phyloP scores from a whole-genome alignment of 768 basidiomycete species.

The Aureoboletus auriporus region DNA sequence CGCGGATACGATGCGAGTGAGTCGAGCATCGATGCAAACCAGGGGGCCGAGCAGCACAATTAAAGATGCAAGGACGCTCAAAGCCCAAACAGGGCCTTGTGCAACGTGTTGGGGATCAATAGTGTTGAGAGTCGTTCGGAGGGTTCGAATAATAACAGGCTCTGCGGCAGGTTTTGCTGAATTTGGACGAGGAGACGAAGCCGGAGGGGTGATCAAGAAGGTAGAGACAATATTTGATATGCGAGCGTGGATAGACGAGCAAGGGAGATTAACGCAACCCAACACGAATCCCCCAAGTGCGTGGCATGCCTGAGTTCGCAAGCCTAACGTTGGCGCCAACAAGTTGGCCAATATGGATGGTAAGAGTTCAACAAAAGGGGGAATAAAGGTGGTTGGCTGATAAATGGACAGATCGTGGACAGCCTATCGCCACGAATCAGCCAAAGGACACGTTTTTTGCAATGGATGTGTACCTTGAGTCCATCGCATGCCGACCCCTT shows the following conservation, averaged over 20 bases:
- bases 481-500: constrained; percentile 79
- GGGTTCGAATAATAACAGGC: constrained; percentile 55
- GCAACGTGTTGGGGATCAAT: constrained; percentile 57
- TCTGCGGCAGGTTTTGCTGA: constrained; percentile 38
- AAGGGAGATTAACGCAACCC: constrained; percentile 47
- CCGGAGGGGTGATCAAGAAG: constrained; percentile 41
- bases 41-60: constrained; percentile 62
- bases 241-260: constrained; percentile 45
- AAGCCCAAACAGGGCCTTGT: constrained; percentile 76
- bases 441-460: constrained; percentile 2
- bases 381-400: constrained; percentile 65
- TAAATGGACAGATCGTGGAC: constrained; percentile 64
- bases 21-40: constrained; percentile 41
- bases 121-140: constrained; percentile 57
- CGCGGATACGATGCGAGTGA: constrained; percentile 44
- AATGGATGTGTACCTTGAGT: constrained; percentile 51
- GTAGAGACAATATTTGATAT: constrained; percentile 47
- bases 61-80: constrained; percentile 61
- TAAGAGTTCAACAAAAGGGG: constrained; percentile 56
- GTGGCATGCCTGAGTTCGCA: constrained; percentile 71
- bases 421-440: constrained; percentile 45
- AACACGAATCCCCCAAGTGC: constrained; percentile 68
- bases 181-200: constrained; percentile 37
- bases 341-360: constrained; percentile 61
- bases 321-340: constrained; percentile 57